phyloP scores from a whole-genome alignment of 108 stramenopile genomes.

The Conticribra guillardii region DNA sequence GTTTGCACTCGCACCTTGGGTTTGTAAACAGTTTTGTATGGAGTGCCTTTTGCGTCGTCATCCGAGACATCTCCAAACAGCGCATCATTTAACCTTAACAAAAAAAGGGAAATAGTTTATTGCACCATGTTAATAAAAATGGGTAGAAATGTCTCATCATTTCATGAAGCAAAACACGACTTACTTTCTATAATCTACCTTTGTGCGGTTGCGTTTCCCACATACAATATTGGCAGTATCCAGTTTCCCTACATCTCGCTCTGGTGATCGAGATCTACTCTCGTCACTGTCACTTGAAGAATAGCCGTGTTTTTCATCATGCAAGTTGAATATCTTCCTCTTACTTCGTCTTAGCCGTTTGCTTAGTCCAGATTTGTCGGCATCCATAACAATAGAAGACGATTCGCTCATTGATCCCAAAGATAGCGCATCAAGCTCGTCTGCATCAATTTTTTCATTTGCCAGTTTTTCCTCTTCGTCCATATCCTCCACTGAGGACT shows the following conservation, averaged over 20 bases:
- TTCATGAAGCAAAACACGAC: too few species aligned
- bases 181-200: constrained; percentile 77
- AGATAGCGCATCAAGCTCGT: constrained; percentile 78
- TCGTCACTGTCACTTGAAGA: neutral
- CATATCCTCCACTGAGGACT: constrained; percentile 52
- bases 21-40: constrained; percentile 9
- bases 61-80: constrained; percentile 79
- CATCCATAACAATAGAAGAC: constrained; percentile 3
- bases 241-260: constrained; percentile 53
- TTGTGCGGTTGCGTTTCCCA: constrained; percentile 75
- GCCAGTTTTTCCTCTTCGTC: constrained; percentile 34
- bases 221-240: constrained; percentile 77
- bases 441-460: constrained; percentile 66
- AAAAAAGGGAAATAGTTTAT: neutral
- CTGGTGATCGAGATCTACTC: constrained; percentile 3
- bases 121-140: neutral
- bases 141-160: too few species aligned
- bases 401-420: constrained; percentile 21
- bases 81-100: constrained; percentile 63
- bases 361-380: neutral
- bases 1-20: constrained; percentile 2
- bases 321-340: neutral
- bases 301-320: constrained; percentile 1
- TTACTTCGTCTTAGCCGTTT: neutral
- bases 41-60: constrained; percentile 46